Base-by-base conservation (phyloP, 2,329 filamentous ascomycete species). In the Leptographium flavum region DNA sequence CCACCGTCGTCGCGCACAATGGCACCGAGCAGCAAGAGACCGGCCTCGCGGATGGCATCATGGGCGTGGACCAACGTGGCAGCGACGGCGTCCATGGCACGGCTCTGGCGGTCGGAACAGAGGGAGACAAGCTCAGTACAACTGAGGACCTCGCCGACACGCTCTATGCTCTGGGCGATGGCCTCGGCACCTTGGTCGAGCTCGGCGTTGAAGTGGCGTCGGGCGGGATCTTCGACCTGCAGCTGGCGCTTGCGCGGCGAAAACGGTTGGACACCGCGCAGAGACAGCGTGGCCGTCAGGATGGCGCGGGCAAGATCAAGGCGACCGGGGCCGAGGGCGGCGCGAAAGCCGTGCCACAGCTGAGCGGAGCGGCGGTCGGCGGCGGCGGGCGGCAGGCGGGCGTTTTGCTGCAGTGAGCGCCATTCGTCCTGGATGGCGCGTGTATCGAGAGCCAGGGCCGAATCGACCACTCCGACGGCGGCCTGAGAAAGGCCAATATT, bases 1-100 rank as follows among this genome's bases (percentile, higher is more conserved):
- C 25, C 22, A 19, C 35, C 42, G 35, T 44, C 66, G 30, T 67
- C 58, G 9, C 74, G 75, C 31, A 85, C 92, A 54, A 90, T 76
- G 31, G 78, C 78, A 61, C 94, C 94, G 52, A 96, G 73, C 25
- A 96, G 67, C 52, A 87, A 83, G 7, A 88, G 74, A 1, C 84
- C 81, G 15, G 85, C 82, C 57, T 88, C 81, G 49, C 86, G 87
- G 30, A 92, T 80, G 47, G 79, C 73, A 46, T 83, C 69, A 53
- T 93, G 81, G 15, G 86, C 84, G 37, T 87, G 87, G 46, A 95
- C 79, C 7, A 95, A 75, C 17, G 86, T 73, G 5, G 82, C 81
- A 39, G 94, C 77, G 36, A 94, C 71, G 32, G 84, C 77, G 52
- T 81, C 78, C 48, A 85, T 82, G 7, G 80, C 52, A n/a, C 52